These are phyloP conservation scores for Schizophyllum commune DNA, from an alignment of 1,284 basidiomycete genomes.

Conservation along the genomic window DNA sequence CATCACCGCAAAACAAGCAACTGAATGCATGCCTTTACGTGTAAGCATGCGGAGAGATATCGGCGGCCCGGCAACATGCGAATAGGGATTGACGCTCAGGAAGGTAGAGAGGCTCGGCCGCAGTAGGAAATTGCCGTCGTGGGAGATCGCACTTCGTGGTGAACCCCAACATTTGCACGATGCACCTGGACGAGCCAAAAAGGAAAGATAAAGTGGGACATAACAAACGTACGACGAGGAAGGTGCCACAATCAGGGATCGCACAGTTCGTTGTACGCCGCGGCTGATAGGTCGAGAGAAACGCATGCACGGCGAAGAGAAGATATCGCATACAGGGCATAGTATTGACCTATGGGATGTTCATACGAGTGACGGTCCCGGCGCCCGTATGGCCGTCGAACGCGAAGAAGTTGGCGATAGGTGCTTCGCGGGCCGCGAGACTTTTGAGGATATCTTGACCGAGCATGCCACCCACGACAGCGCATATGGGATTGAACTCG, in stretches of 20 bases:
- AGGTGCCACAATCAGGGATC: too few species aligned
- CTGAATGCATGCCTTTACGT: not conserved
- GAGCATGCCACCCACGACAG: slow-evolving; percentile 89
- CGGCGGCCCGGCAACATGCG: not conserved
- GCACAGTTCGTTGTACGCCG: too few species aligned
- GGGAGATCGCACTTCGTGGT: too few species aligned
- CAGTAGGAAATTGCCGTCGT: too few species aligned
- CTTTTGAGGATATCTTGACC: slow-evolving; percentile 94
- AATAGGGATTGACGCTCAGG: too few species aligned
- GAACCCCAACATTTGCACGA: too few species aligned
- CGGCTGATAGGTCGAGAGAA: not conserved
- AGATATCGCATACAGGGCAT: not conserved
- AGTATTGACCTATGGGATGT: slow-evolving; percentile 29
- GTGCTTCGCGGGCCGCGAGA: slow-evolving; percentile 83
- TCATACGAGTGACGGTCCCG: slow-evolving; percentile 54
- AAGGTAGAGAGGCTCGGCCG: too few species aligned
- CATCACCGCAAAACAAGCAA: not conserved
- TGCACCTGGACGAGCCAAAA: too few species aligned
- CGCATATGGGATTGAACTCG: slow-evolving; percentile 86
- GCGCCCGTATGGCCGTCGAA: slow-evolving; percentile 79
- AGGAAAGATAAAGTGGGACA: too few species aligned
- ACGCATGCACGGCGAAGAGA: slow-evolving; percentile 9
- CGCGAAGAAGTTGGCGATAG: slow-evolving; percentile 88
- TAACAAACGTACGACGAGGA: too few species aligned
- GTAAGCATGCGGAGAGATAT: not conserved